Conservation (phyloP, 139 green algal species). For the Chlorella sp. region DNA sequence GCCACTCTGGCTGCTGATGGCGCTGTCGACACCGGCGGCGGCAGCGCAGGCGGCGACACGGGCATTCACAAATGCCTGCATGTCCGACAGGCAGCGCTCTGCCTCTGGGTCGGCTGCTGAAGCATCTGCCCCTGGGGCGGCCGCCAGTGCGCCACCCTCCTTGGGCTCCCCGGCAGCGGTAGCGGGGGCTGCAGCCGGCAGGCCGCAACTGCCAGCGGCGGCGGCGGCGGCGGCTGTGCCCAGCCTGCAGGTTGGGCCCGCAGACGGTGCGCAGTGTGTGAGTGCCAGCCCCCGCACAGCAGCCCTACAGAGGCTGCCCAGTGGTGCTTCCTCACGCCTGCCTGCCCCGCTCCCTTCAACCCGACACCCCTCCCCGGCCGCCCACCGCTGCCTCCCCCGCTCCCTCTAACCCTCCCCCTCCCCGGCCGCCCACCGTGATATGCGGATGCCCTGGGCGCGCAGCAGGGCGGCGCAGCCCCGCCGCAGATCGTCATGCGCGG, state of each 20-base stretch:
- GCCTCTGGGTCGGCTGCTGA: neutral
- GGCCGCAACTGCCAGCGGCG: no score
- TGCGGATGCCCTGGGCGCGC: neutral
- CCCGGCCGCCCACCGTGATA: neutral
- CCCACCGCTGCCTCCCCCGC: no score
- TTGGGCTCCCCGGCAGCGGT: neutral
- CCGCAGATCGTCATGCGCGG: constrained; percentile 27
- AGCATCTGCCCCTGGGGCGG: no score
- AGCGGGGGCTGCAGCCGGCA: neutral
- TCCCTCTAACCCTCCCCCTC: no score
- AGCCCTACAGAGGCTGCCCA: neutral
- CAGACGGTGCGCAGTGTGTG: no score
- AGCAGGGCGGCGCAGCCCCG: constrained; percentile 7
- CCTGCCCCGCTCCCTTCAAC: neutral
- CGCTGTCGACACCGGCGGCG: neutral
- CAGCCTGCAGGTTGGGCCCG: neutral
- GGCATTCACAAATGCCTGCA: neutral
- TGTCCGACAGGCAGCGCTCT: neutral
- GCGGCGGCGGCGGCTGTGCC: neutral
- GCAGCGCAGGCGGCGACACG: neutral
- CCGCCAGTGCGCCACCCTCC: no score
- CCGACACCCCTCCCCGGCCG: neutral
- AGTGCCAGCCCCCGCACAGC: neutral
- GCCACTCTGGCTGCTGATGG: neutral
- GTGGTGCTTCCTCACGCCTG: neutral